These are phyloP conservation scores for Aurinia saxatilis DNA, from an alignment of 345 rosid species.

Conservation along the genomic window DNA sequence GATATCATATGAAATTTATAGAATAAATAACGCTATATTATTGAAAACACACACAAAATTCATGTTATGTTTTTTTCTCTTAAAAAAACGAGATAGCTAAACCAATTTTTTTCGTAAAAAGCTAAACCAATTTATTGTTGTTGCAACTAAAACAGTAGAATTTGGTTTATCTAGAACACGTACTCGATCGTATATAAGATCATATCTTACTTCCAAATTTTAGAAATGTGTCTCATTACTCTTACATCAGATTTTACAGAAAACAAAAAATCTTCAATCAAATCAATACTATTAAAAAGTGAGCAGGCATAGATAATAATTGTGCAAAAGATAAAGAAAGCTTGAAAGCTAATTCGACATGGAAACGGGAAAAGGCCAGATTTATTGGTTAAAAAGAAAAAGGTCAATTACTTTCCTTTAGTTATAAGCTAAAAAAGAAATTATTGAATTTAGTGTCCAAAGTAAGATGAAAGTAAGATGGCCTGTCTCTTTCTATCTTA, in stretches of 20 bases:
- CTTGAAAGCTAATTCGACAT: constrained; percentile 22
- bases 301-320: not conserved
- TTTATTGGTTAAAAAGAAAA: constrained; percentile 29
- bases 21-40: no score
- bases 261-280: no score
- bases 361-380: constrained; percentile 27
- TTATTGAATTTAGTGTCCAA: constrained; percentile 26
- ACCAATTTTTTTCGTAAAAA: no score
- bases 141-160: no score
- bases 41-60: no score
- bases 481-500: constrained; percentile 18
- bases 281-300: no score
- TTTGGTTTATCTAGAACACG: no score
- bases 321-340: constrained; percentile 14
- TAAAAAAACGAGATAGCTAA: no score
- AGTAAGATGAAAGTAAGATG: constrained; percentile 4
- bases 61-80: no score
- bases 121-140: no score
- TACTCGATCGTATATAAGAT: no score
- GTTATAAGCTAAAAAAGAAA: constrained; percentile 24
- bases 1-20: no score
- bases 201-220: not conserved
- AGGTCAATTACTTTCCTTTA: constrained; percentile 30
- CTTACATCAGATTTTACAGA: not conserved
- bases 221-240: not conserved